Conservation (phyloP, 257 asterid genomes). For the Penstemon davidsonii region DNA sequence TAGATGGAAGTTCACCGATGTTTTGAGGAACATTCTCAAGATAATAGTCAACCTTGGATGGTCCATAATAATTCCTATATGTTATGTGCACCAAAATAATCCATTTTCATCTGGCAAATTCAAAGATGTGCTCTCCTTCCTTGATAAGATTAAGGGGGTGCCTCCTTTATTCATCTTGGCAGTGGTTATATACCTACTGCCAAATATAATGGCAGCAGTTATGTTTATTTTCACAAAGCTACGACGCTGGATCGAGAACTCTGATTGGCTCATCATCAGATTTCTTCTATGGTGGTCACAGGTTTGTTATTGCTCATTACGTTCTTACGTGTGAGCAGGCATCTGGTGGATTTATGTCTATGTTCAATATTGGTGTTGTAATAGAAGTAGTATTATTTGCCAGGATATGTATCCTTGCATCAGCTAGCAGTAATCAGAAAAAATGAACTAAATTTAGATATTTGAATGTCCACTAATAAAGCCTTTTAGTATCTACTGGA, state of each 20-base stretch:
- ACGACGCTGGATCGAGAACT: slow-evolving; percentile 90
- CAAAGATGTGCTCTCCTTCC: slow-evolving; percentile 52
- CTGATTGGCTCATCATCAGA: slow-evolving; percentile 89
- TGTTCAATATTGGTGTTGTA: neutral
- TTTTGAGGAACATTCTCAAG: slow-evolving; percentile 75
- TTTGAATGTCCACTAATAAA: no score
- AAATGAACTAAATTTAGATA: neutral
- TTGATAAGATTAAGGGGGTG: slow-evolving; percentile 70
- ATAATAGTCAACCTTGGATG: slow-evolving; percentile 79
- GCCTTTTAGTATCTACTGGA: no score
- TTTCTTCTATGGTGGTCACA: slow-evolving; percentile 99
- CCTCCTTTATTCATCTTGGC: slow-evolving; percentile 84
- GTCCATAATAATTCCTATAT: slow-evolving; percentile 71
- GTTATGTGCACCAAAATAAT: slow-evolving; percentile 56
- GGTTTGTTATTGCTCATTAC: slow-evolving; percentile 40
- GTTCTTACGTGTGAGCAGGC: neutral
- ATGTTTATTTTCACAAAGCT: slow-evolving; percentile 89
- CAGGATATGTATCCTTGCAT: slow-evolving; percentile 17
- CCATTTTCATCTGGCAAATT: slow-evolving; percentile 41
- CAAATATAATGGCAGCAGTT: slow-evolving; percentile 70
- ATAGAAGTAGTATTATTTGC: neutral
- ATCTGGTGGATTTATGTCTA: slow-evolving; percentile 4
- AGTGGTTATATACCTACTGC: slow-evolving; percentile 70
- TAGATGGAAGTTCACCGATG: slow-evolving; percentile 81
- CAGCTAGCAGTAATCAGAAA: neutral